Conservation (phyloP, 495 filamentous ascomycete genomes). For the Cenococcum geophilum region DNA sequence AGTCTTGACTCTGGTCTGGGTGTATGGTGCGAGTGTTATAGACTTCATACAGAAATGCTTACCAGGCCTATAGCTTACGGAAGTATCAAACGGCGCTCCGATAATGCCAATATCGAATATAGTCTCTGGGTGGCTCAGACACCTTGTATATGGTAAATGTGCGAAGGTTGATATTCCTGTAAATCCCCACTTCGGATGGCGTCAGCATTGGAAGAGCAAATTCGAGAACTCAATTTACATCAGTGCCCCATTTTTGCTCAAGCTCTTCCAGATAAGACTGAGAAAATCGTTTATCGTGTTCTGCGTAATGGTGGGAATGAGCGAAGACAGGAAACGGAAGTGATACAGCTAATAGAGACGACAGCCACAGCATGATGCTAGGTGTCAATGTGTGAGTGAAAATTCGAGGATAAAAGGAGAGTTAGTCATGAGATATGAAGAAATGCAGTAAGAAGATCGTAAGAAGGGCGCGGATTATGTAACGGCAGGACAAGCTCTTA, state of each 20-base stretch:
- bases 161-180: constrained; percentile 75
- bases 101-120: constrained; percentile 74
- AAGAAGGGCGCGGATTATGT: constrained; percentile 29
- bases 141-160: constrained; percentile 67
- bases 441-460: constrained; percentile 1
- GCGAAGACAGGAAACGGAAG: constrained; percentile 5
- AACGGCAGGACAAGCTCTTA: constrained; percentile 14
- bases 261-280: constrained; percentile 40
- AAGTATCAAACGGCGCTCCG: constrained; percentile 80
- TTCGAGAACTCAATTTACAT: constrained; percentile 38
- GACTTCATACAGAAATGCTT: constrained; percentile 11
- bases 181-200: constrained; percentile 57
- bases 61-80: constrained; percentile 73
- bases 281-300: constrained; percentile 18
- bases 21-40: no score
- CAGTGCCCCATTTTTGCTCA: constrained; percentile 50
- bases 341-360: background rate
- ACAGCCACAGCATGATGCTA: background rate
- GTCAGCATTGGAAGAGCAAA: constrained; percentile 8
- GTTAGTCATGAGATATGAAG: background rate
- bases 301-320: constrained; percentile 21
- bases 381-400: background rate
- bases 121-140: constrained; percentile 59
- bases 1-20: no score
- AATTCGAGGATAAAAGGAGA: background rate